Evolutionary conservation across 139 green algal genomes (phyloP).

Genomic region (Chloropicon primus): DNA sequence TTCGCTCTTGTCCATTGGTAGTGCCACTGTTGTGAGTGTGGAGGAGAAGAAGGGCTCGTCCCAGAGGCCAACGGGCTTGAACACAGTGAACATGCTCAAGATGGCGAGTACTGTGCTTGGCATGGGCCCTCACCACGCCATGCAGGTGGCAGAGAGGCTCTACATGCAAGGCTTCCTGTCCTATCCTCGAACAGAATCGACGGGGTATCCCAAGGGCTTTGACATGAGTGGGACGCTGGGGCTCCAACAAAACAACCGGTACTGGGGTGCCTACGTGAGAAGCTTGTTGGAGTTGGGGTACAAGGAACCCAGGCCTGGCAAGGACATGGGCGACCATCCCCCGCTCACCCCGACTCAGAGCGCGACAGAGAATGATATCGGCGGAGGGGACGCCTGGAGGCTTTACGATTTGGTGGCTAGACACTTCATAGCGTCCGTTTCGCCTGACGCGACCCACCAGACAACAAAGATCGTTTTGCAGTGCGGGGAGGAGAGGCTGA

Average conservation of each 20-base stretch:
- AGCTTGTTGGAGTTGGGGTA: slow-evolving; percentile 30
- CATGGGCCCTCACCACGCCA: slow-evolving; percentile 62
- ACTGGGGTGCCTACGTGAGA: slow-evolving; percentile 61
- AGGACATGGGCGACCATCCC: slow-evolving; percentile 72
- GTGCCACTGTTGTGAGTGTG: slow-evolving; percentile 28
- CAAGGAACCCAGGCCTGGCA: slow-evolving; percentile 29
- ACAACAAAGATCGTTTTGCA: slow-evolving; percentile 33
- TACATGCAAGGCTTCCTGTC: slow-evolving; percentile 70
- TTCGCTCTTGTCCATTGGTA: slow-evolving; percentile 14
- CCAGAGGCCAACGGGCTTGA: slow-evolving; percentile 49
- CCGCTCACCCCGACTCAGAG: slow-evolving; percentile 71
- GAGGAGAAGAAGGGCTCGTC: slow-evolving; percentile 41
- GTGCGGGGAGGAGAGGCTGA: slow-evolving; percentile 50
- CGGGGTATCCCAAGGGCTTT: slow-evolving; percentile 70
- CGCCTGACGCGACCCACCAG: slow-evolving; percentile 34
- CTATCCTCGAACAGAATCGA: slow-evolving; percentile 79
- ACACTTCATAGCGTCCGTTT: slow-evolving; percentile 72
- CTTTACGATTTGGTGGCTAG: slow-evolving; percentile 74
- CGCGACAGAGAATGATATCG: slow-evolving; percentile 50
- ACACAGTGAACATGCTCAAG: slow-evolving; percentile 84
- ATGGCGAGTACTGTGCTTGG: slow-evolving; percentile 39
- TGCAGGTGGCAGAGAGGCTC: slow-evolving; percentile 70
- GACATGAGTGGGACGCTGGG: slow-evolving; percentile 48
- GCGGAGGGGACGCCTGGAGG: slow-evolving; percentile 64
- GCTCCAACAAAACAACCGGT: slow-evolving; percentile 42